These are phyloP conservation scores for Fraxinus angustifolia DNA, from an alignment of 305 asterid genomes.

Conservation along the genomic window DNA sequence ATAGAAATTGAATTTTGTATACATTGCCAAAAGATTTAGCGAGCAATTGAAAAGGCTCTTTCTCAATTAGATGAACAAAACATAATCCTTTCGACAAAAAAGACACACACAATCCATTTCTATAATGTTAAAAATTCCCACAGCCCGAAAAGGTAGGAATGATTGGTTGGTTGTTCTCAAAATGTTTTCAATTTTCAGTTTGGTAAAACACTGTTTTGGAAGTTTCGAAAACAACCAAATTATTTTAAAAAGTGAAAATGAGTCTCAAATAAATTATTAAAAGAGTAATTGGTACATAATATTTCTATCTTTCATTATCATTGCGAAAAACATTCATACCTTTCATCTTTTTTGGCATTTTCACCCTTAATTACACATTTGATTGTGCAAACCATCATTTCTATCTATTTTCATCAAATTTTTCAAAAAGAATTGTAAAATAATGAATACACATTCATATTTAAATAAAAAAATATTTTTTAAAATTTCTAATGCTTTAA, in stretches of 20 bases:
- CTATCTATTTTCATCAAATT: no score
- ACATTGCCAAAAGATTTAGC: neutral
- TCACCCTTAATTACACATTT: neutral
- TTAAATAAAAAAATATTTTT: no score
- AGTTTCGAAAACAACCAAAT: neutral
- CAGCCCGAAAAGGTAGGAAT: neutral
- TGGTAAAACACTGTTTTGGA: neutral
- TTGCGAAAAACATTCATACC: neutral
- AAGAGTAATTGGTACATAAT: no score
- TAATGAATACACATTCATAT: no score
- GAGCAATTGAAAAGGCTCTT: neutral
- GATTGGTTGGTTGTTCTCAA: neutral
- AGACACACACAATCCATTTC: neutral
- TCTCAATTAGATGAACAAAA: neutral
- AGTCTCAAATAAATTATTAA: neutral
- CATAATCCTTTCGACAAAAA: neutral
- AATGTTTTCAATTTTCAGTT: neutral
- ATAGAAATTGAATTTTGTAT: neutral
- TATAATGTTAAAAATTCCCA: neutral
- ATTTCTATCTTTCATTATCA: neutral
- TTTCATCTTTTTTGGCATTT: no score
- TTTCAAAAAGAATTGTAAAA: neutral
- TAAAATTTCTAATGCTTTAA: no score
- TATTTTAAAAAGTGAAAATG: no score
- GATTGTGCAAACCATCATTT: no score